Evolutionary conservation across 1,284 basidiomycete genomes (phyloP), one percentile per base, ranked within the genome.

Genomic region (Cystobasidiaceae sp.): DNA sequence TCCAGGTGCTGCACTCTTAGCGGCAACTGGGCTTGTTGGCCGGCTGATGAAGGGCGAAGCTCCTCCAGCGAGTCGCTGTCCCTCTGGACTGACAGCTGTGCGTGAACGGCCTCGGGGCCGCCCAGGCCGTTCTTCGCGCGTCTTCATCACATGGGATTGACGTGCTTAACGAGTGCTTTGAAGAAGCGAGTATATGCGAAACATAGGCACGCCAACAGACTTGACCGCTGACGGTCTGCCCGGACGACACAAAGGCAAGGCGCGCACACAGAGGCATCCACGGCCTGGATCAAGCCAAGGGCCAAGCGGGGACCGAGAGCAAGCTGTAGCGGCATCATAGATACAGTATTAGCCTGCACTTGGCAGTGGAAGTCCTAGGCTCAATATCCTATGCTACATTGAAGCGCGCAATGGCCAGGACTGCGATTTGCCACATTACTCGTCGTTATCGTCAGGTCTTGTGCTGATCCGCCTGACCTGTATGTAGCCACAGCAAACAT

Each of bases 401-500:
- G n/a, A n/a, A n/a, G n/a, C n/a, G n/a, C n/a, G n/a, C n/a, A n/a
- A n/a, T n/a, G n/a, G n/a, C n/a, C n/a, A n/a, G n/a, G n/a, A n/a
- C n/a, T n/a, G 11, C 54, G 43, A 21, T 41, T 27, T 33, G 5
- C 32, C 39, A 25, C 43, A 33, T 27, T 19, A 23, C 13, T 57
- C 39, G n/a, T 56, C 61, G 7, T 64, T 52, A 23, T 30, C 28
- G 11, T 64, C 61, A 19, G 61, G 52, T n/a, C 52, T 30, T 21
- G 37, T 45, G 25, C 61, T 56, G 49, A 64, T 64, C 23, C 52
- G 51, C 50, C 56, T 34, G 37, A 56, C 54, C 54, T 56, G 23
- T 1, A 39, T 2, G 23, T 17, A 50, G 23, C 1, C 13, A 13
- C n/a, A n/a, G n/a, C n/a, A n/a, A n/a, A n/a, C n/a, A n/a, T n/a